Base-by-base conservation (phyloP, 495 filamentous ascomycete genomes). In the Tuber magnatum region DNA sequence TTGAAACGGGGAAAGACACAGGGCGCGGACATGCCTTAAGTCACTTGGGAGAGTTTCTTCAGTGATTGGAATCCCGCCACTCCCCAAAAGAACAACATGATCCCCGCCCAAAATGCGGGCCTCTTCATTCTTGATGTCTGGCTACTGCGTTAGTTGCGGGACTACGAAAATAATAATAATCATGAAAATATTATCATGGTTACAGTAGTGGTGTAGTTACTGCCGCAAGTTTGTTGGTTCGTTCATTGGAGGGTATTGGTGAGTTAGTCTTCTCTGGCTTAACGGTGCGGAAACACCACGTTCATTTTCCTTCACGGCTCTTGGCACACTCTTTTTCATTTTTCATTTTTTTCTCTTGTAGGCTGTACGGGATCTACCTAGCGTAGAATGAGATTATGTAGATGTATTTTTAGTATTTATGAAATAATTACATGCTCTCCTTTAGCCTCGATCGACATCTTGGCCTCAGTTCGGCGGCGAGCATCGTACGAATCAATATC, bases 1-100 rank as follows among this genome's bases (percentile, higher is more conserved):
- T 42, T 75, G 10, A 75, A 75, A 32, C 72, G 77, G 3, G 77
- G 70, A 18, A 75, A 72, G 35, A 46, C 44, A 8, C 56, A 65
- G 28, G 56, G 56, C 6, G 56, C 5, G 14, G 56, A 35, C 35
- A 10, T 3, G 28, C 56, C 56, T 65, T 35, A 35, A 35, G 56
- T 65, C 56, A 65, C 56, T 65, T 65, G 56, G 35, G 56, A 65
- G 56, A 32, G 56, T 7, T 10, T 20, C 32, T 65, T 7, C 28
- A 18, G 56, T 51, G 28, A 35, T 32, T 65, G 56, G 56, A 65
- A 65, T 65, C 28, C 28, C 32, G 28, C 28, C 56, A n/a, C 56
- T 14, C 28, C 56, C 56, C 12, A 65, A 65, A 65, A 65, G 32
- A 35, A 28, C 56, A 65, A 18, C 28, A 28, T 35, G 56, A 35